A percentile compares a stretch with the other conserved stretches of the same genome.
Conservation (phyloP, 106 monocot genomes). For the Acorus calamus region DNA sequence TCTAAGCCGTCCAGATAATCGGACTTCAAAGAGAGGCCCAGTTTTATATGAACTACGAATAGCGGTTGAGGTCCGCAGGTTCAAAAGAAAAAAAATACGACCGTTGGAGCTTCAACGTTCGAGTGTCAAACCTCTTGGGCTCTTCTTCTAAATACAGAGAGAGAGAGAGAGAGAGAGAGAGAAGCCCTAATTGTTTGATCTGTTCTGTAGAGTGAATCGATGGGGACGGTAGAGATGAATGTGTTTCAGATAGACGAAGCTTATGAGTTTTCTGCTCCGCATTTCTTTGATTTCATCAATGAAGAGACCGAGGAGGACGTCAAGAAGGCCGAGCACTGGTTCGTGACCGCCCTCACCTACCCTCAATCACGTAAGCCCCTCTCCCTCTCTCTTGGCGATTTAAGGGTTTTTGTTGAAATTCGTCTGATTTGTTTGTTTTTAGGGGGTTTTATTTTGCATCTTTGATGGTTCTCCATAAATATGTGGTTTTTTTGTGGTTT, state of each 20-base stretch:
- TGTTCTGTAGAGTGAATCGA: too few species aligned
- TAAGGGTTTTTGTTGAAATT: not conserved
- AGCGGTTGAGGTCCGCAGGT: too few species aligned
- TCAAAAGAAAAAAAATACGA: too few species aligned
- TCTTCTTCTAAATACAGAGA: too few species aligned
- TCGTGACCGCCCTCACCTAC: slow-evolving; percentile 57
- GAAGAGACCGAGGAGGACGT: slow-evolving; percentile 58
- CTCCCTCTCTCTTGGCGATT: not conserved
- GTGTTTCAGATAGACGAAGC: slow-evolving; percentile 40
- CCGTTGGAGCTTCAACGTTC: too few species aligned
- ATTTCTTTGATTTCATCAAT: slow-evolving; percentile 67
- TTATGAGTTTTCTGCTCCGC: slow-evolving; percentile 83
- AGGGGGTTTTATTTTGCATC: slow-evolving; percentile 1
- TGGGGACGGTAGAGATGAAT: too few species aligned
- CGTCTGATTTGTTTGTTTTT: not conserved
- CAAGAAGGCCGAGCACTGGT: slow-evolving; percentile 59
- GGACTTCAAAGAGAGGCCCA: too few species aligned
- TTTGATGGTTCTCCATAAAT: not conserved
- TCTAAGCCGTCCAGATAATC: too few species aligned
- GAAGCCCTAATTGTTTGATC: too few species aligned
- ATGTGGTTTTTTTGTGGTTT: slow-evolving; percentile 2
- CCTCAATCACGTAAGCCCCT: slow-evolving; percentile 68
- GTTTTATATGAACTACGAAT: too few species aligned
- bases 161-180: too few species aligned
- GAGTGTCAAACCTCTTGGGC: too few species aligned